Evolutionary conservation across 2,329 filamentous ascomycete species (phyloP), one percentile per base, ranked within the genome.

Genomic region (Fusarium palustre): DNA sequence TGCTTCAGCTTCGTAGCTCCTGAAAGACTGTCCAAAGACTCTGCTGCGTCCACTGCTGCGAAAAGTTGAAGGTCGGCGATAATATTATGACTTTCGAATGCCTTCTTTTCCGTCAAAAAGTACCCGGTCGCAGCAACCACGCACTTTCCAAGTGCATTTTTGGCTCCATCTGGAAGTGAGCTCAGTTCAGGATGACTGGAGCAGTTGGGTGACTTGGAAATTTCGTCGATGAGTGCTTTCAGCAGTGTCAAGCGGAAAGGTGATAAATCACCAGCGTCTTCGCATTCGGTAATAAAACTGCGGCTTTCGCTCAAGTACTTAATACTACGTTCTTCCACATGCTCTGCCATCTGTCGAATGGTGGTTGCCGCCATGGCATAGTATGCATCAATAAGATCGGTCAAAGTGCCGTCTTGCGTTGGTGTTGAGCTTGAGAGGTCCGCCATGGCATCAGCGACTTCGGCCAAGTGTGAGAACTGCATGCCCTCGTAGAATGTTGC

Each of bases 401-500:
- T 64, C 25, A 76, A 54, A 11, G 64, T 70, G 36, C 75, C 75
- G 30, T 76, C 70, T 31, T 74, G 61, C 4, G 61, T 64, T 5
- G 74, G 59, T 8, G 70, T 58, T 42, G 75, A 74, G 33, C 69
- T 68, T 18, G 71, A 72, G 24, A 78, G 41, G 36, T 57, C 65
- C 11, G 77, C 76, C 59, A 80, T 68, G 9, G 74, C 73, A 38
- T 80, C 74, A 3, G 80, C 80, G 11, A 79, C 64, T 7, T 75
- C 73, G 4, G 78, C 72, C 7, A 81, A 75, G 55, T 81, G 74
- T 1, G 72, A 66, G 50, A 83, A 87, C 2, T 63, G 72, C 77
- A 87, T 81, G 1, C 75, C 78, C 66, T 84, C 77, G 67, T 87
- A 85, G 58, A 86, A 86, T 0, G 84, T 86, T 1, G 85, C 81